Evolutionary conservation across 805 yeast species (phyloP), one percentile per base, ranked within the genome.

Genomic region (Starmerella stigmatis): DNA sequence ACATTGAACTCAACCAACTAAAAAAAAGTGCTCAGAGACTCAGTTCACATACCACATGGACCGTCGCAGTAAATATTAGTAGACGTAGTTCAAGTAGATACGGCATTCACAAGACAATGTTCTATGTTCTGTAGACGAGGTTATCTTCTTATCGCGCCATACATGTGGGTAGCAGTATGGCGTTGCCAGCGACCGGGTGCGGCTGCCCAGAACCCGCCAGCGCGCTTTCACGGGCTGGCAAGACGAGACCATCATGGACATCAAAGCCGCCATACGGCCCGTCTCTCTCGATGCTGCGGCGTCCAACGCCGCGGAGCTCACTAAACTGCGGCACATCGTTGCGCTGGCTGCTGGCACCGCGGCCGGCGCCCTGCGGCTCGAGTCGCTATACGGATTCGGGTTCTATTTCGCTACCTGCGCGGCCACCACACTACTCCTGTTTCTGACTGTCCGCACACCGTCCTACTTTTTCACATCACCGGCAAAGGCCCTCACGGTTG

Each of bases 291-390:
- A 31, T 4, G 31, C 46, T 9, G 35, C 28, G 36, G 32, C 30
- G 21, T 17, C 20, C 3, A 55, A 55, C 28, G 35, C 26, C 13
- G 25, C 41, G 30, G 16, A 40, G 13, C 29, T 58, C 15, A 15
- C 35, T 6, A 28, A 46, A 15, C 47, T 72, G 2, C 67, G 73
- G 37, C 78, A 75, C 51, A 57, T 70, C n/a, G 64, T 72, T 3
- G 67, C 77, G 6, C 61, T 77, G 21, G 62, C 70, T 2, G 63
- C 66, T 25, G 83, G 83, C 12, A 56, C 71, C 3, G 71, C 72
- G 16, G 75, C 77, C 13, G 83, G 82, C 5, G 69, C 76, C 25
- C 56, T 77, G 23, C 70, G 70, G 46, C 61, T 76, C 20, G 74
- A 75, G 48, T 69, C 79, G 3, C 47, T 66, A 17, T 34, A 61